Conservation (phyloP, 257 asterid species). For the Capsicum rhomboideum region DNA sequence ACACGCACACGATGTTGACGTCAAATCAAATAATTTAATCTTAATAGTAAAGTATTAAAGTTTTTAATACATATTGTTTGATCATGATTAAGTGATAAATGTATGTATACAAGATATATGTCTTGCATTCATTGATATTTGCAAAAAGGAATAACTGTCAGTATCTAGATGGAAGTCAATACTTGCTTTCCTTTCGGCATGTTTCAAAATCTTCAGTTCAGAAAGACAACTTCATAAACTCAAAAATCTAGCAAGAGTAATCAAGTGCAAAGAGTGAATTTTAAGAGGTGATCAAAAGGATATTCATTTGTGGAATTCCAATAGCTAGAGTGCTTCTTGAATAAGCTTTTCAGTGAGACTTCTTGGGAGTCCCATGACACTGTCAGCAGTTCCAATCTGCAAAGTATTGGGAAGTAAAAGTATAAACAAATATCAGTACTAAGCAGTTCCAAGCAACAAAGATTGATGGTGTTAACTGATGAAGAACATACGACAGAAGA, state of each 20-base stretch:
- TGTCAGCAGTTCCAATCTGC: slow-evolving; percentile 74
- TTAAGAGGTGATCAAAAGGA: not conserved
- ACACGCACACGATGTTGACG: not conserved
- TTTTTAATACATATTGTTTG: not conserved
- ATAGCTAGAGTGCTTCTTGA: slow-evolving; percentile 35
- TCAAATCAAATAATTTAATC: not conserved
- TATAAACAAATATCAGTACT: not conserved
- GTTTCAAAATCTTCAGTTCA: not conserved
- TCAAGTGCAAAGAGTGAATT: not conserved
- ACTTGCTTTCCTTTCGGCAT: not conserved
- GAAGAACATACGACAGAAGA: too few species aligned
- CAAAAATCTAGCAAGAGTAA: not conserved
- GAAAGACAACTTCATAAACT: not conserved
- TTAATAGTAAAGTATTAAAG: not conserved
- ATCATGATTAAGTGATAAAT: not conserved
- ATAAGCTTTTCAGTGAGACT: slow-evolving; percentile 62
- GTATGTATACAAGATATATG: not conserved
- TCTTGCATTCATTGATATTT: not conserved
- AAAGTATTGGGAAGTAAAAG: not conserved
- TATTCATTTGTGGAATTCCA: not conserved
- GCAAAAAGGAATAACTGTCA: not conserved
- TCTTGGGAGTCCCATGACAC: slow-evolving; percentile 86
- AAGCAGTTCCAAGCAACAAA: not conserved
- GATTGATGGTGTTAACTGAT: too few species aligned
- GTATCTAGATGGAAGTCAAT: not conserved